Evolutionary conservation across 2,329 filamentous ascomycete species (phyloP).

Genomic region (Aspergillus puulaauensis): DNA sequence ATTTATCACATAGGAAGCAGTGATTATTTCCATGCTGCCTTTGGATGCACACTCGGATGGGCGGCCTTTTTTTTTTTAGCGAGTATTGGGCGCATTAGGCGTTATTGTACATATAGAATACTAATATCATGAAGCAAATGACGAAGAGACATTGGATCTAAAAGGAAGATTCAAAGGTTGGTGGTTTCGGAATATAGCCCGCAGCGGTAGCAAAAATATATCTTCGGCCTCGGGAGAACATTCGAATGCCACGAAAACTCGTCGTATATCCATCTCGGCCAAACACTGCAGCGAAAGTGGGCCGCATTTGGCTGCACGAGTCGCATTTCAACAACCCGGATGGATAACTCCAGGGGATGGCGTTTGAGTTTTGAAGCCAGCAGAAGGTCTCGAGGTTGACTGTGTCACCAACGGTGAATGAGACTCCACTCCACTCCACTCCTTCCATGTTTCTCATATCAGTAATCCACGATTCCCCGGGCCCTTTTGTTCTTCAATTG

Average conservation of each 20-base stretch:
- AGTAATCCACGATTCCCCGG: background rate
- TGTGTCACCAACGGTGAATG: background rate
- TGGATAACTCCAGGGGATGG: background rate
- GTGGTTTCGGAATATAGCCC: background rate
- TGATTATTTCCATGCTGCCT: background rate
- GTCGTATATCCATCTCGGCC: background rate
- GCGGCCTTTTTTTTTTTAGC: background rate
- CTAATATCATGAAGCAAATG: background rate
- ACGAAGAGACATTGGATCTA: background rate
- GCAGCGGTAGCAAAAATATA: background rate
- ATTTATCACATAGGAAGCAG: background rate
- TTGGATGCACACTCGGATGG: background rate
- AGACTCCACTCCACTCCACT: background rate
- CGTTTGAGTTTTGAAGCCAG: background rate
- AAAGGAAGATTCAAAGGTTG: background rate
- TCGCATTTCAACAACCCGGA: background rate
- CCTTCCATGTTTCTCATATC: background rate
- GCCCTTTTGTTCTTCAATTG: background rate
- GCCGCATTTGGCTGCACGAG: background rate
- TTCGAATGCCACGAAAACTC: no score
- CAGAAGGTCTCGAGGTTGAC: background rate
- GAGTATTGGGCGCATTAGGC: background rate
- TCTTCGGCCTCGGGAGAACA: background rate
- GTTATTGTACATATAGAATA: background rate
- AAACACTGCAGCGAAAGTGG: background rate